Conservation (phyloP, 345 rosid genomes). For the Clarkia xantiana region DNA sequence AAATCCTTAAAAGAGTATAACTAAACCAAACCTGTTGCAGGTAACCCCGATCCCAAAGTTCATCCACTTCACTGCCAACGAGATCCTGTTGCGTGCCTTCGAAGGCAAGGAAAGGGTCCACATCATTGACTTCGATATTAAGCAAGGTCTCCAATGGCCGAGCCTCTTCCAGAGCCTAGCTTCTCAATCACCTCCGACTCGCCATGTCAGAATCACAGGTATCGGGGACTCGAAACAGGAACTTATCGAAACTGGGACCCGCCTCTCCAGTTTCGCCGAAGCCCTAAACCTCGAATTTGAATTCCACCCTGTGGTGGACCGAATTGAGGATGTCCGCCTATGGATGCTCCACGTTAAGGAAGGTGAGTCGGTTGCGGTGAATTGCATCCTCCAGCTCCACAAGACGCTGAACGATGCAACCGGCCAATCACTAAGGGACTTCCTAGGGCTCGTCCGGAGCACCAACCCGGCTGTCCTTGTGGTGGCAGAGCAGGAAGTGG, state of each 20-base stretch:
- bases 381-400: conserved; percentile 80
- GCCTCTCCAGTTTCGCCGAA: conserved; percentile 72
- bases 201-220: conserved; percentile 78
- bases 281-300: conserved; percentile 71
- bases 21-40: no score
- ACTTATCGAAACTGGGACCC: conserved; percentile 75
- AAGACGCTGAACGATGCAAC: conserved; percentile 57
- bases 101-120: conserved; percentile 90
- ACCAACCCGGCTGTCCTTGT: conserved; percentile 52
- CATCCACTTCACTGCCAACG: conserved; percentile 84
- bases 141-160: conserved; percentile 99
- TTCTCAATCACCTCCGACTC: conserved; percentile 58
- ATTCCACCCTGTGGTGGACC: conserved; percentile 89
- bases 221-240: conserved; percentile 87
- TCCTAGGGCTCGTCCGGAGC: conserved; percentile 66
- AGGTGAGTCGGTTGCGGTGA: conserved; percentile 69
- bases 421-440: conserved; percentile 61
- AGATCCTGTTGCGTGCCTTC: conserved; percentile 74
- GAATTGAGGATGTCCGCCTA: conserved; percentile 85
- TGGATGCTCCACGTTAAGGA: conserved; percentile 99
- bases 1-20: no score
- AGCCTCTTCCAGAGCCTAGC: conserved; percentile 85
- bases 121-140: conserved; percentile 82
- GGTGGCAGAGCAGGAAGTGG: conserved; percentile 81
- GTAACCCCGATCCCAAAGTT: conserved; percentile 71